Evolutionary conservation across 768 basidiomycete genomes (phyloP), one percentile per base, ranked within the genome.

Genomic region (Mycena leptocephala): DNA sequence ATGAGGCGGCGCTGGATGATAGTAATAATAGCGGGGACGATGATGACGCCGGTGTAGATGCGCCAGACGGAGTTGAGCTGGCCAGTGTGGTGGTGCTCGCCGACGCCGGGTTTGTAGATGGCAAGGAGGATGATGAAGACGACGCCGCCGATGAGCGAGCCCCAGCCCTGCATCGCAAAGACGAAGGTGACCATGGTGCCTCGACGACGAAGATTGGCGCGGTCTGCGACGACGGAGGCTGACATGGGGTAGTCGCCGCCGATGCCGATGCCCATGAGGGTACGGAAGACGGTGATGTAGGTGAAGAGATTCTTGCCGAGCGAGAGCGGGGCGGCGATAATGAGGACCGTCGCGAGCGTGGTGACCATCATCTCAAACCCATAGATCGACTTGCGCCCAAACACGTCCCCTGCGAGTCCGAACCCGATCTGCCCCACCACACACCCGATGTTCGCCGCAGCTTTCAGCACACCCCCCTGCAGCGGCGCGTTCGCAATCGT

Each of bases 181-280:
- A 75, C 70, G 53, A 75, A 75, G 24, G 74, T 75, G 74, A 75
- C 74, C 74, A 75, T 75, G 43, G 74, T 75, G 28, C 74, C 74
- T 33, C 74, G 74, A n/a, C 74, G 74, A 18, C 74, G 74, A 24
- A 75, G 67, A 68, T 75, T 75, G 62, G 74, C 74, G 51, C 74
- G 74, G 74, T 75, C 74, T 1, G 74, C 74, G 24, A 75, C 74
- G 41, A 75, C 74, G 62, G 74, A 75, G 32, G 74, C 74, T 11
- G 74, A 75, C 74, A 75, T 75, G 37, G 74, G 74, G 67, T 75
- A 75, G 67, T 75, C 74, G 18, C 74, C 74, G 14, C 74, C 74
- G 51, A 70, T 75, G 16, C 74, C 74, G 18, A 75, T 59, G 33
- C 74, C 74, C 68, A 75, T 56, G 53, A 75, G 14, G 14, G n/a